Conservation (phyloP, 2,329 filamentous ascomycete species). For the Diplodia intermedia region DNA sequence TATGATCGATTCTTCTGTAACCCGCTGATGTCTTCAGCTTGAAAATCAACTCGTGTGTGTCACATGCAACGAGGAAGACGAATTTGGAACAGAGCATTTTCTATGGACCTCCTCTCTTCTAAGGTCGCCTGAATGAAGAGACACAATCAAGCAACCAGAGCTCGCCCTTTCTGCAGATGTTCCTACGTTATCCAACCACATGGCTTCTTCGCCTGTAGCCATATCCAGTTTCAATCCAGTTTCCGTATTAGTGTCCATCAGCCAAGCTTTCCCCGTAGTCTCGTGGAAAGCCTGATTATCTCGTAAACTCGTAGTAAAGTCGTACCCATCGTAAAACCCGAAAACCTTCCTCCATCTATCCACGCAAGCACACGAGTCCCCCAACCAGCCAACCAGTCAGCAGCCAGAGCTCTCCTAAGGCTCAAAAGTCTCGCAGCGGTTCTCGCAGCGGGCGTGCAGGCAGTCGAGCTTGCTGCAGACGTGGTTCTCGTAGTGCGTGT, state of each 20-base stretch:
- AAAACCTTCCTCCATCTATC: not conserved
- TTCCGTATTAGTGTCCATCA: not conserved
- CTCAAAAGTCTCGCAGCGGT: constrained; percentile 6
- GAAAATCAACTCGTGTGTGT: not conserved
- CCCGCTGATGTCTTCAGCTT: not conserved
- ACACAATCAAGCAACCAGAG: not conserved
- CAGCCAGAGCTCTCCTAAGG: not conserved
- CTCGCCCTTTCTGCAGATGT: constrained; percentile 9
- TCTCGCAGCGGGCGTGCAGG: constrained; percentile 28
- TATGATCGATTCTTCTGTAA: too few species aligned
- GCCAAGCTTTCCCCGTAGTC: not conserved
- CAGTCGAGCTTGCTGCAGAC: constrained; percentile 31
- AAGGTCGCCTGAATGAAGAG: not conserved
- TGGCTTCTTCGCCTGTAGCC: not conserved
- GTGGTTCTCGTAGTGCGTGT: constrained; percentile 32
- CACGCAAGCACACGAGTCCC: not conserved
- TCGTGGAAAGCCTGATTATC: too few species aligned
- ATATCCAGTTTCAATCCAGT: not conserved
- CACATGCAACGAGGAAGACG: not conserved
- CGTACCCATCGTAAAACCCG: not conserved
- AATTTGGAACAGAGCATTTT: constrained; percentile 15
- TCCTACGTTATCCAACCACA: not conserved
- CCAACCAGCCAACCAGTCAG: too few species aligned
- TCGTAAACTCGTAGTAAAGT: not conserved
- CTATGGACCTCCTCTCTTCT: not conserved